Evolutionary conservation across 768 basidiomycete genomes (phyloP), one percentile per base, ranked within the genome.

Genomic region (Suillus bovinus): DNA sequence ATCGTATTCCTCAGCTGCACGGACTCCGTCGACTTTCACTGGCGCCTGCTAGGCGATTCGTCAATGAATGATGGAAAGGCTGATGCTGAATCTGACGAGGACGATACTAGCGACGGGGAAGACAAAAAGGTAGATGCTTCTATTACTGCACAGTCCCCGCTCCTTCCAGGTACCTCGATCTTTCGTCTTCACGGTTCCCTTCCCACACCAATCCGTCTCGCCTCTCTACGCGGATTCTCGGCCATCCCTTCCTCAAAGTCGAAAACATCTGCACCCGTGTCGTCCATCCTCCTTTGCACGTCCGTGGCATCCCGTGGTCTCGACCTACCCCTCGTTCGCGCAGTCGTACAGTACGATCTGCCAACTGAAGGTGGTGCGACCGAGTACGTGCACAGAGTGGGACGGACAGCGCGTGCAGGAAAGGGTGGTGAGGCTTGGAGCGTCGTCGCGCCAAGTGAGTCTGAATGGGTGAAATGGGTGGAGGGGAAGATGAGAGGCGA

Each of bases 271-370:
- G 67, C 66, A 38, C 68, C 77, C 4, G 73, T 76, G 0, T 83
- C 86, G 5, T 88, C 95, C 1, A 83, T 99, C 55, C 82, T 99
- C 5, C 82, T 99, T 50, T 98, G 96, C 73, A 99, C 97, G 1
- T 96, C 94, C 10, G 96, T 99, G 58, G 97, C 97, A 3, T 95
- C 97, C n/a, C 93, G 97, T 71, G 97, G 97, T 71, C 84, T 99
- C 29, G 96, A 99, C 77, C 80, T 99, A 31, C 95, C 95, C 6
- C 83, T 92, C n/a, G 95, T 99, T 8, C 88, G 90, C 39, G 92
- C 93, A 3, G 95, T 99, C 64, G 78, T 99, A 36, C 97, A 99
- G 71, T 97, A 97, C 70, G 97, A 99, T 72, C 84, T 99, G 24
- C 96, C 97, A 0, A 99, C 97, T 0, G 97, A 99, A 79, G 93